Evolutionary conservation across 768 basidiomycete genomes (phyloP), one percentile per base, ranked within the genome.

Genomic region (Jaapia argillacea): DNA sequence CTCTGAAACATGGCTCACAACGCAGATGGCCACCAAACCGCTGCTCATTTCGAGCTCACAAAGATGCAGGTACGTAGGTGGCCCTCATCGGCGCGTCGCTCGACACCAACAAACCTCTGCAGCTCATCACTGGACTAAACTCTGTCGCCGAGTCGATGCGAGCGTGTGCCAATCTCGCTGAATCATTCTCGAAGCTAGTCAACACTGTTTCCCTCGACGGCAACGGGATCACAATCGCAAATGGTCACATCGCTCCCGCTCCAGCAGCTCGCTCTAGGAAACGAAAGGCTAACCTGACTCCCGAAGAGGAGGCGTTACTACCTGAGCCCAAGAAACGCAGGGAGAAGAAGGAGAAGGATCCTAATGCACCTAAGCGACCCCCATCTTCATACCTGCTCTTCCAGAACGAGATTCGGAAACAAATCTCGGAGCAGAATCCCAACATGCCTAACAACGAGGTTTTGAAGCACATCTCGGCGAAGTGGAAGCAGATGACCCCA

Each of bases 321-420:
- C 50, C 41, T 23, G 56, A 62, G 40, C 51, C 58, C 38, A 69
- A 69, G 56, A 83, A 78, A 59, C 70, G 74, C 58, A 67, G 67
- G 51, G 67, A 66, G 45, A 90, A 81, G 63, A 82, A 83, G 53
- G 70, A 55, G 31, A 80, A 82, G 61, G 93, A 98, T 55, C 91
- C 92, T 16, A 85, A 92, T 61, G 91, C 91, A 45, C 94, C 94
- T 24, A 96, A 93, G 59, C 81, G 90, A 6, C 93, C 94, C 22
- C 74, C 90, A 12, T 87, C 87, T 5, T 90, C 91, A 16, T 98
- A 94, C 65, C 77, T 98, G 55, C 67, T 93, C 52, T 98, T 85
- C 72, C 94, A 97, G 66, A 96, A 94, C 58, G 85, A 86, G 12
- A 72, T 91, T 43, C 83, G 91, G 58, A 75, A 75, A 46, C 69